Conservation (phyloP, 176 grass and related monocot species). For the Cymbopogon citratus region DNA sequence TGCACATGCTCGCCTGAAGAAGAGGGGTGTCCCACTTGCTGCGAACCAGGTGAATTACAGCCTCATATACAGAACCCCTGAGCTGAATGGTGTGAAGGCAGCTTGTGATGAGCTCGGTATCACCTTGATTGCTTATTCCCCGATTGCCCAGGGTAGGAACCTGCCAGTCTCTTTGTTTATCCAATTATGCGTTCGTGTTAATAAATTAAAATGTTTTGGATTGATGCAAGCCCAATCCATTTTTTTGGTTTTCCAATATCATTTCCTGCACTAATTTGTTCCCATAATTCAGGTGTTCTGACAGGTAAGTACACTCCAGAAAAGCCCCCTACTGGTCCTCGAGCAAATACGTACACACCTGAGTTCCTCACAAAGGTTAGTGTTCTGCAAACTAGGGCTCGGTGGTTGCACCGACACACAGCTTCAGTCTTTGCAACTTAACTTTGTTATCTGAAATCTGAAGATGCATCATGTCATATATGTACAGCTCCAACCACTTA, state of each 20-base stretch:
- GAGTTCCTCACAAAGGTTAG: conserved; percentile 56
- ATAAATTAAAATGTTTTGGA: neutral
- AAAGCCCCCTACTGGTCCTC: conserved; percentile 60
- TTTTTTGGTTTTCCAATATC: neutral
- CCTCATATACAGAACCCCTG: conserved; percentile 63
- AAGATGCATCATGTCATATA: neutral
- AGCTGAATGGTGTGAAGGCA: conserved; percentile 64
- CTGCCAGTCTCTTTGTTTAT: neutral
- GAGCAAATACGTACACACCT: conserved; percentile 58
- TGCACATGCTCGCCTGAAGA: conserved; percentile 61
- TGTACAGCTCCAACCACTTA: conserved; percentile 73
- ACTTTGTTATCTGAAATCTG: neutral
- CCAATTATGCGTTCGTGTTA: neutral
- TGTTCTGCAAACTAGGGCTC: neutral
- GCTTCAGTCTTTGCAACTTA: neutral
- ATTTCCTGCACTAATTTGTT: neutral
- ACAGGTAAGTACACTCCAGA: conserved; percentile 74
- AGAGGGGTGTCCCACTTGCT: conserved; percentile 64
- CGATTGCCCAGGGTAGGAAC: conserved; percentile 58
- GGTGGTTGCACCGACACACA: neutral
- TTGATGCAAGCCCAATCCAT: neutral
- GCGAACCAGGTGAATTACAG: conserved; percentile 81
- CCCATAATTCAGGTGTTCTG: conserved; percentile 42
- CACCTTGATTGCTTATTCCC: conserved; percentile 72
- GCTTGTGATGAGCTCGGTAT: conserved; percentile 71